Base-by-base conservation (phyloP, 371 early-diverging fungal species). In the Mortierella sp. region DNA sequence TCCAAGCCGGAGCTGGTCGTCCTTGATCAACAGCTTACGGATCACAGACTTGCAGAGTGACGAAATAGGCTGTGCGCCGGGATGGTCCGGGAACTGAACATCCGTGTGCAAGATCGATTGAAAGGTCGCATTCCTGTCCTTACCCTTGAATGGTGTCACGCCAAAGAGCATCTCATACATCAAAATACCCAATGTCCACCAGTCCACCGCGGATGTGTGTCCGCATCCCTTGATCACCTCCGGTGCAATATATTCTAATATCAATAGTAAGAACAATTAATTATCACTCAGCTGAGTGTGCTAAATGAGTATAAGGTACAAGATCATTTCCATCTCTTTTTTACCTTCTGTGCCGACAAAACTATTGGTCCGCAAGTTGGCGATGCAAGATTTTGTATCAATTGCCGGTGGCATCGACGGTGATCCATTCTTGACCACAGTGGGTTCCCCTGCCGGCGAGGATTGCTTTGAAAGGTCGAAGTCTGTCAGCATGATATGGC, bases 151-250 rank as follows among this genome's bases (percentile, higher is more conserved):
- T 11, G 98, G 98, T 6, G 97, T 98, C 11, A 89, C 91, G 26
- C 96, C 96, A 79, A 86, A 97, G 78, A 98, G 84, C 96, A 99
- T 96, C 80, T 99, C 98, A 76, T 94, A 99, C 15, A 99, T 87
- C 58, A 99, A 81, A 24, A 99, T 95, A 19, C 99, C 99, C n/a
- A 99, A 79, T 1, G 98, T 96, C 99, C 99, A 99, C 95, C 99
- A 97, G 85, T 99, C 99, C 31, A 97, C 97, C 4, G 92, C 89
- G 32, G 78, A 81, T 41, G 98, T 94, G 83, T 99, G 98, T 39
- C 98, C 98, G 61, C 88, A 84, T 34, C 97, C 98, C 68, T 90
- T 89, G 76, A 94, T 91, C 19, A 94, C 93, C 81, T 97, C 98
- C 26, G 99, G 98, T 14, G 99, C 97, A 84, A 98, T 94, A 71